Conservation (phyloP, 75 land plant species). For the Selaginella moellendorffii region DNA sequence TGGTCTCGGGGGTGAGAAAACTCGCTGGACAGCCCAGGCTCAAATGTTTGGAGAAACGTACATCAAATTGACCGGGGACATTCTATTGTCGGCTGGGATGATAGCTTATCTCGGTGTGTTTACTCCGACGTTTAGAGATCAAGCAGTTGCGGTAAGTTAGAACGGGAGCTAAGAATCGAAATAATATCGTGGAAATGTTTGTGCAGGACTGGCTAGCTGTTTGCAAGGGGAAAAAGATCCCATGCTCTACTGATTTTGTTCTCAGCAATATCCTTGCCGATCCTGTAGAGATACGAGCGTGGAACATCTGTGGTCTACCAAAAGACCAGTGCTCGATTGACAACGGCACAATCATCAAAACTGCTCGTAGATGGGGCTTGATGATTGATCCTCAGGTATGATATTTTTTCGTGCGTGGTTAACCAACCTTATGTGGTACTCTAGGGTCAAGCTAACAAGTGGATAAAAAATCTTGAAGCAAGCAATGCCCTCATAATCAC, state of each 20-base stretch:
- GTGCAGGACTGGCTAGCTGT: conserved; percentile 20
- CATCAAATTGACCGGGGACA: conserved; percentile 19
- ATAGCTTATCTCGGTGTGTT: conserved; percentile 19
- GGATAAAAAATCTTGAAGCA: conserved; percentile 23
- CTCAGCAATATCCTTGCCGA: conserved; percentile 18
- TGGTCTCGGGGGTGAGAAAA: conserved; percentile 23
- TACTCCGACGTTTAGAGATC: conserved; percentile 19
- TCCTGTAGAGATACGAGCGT: conserved; percentile 23
- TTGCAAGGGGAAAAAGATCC: conserved; percentile 16
- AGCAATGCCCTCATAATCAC: conserved; percentile 13
- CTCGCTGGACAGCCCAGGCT: conserved; percentile 20
- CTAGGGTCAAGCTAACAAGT: conserved; percentile 26
- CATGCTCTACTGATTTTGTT: conserved; percentile 15
- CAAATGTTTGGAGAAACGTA: conserved; percentile 14
- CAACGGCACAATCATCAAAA: conserved; percentile 20
- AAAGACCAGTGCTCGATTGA: conserved; percentile 20
- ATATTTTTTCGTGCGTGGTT: not conserved
- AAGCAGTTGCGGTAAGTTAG: conserved; percentile 9
- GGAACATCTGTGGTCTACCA: conserved; percentile 24
- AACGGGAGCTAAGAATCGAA: not conserved
- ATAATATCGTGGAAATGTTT: not conserved
- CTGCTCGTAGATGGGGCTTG: conserved; percentile 17
- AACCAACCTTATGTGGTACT: not conserved
- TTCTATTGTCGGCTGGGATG: conserved; percentile 17
- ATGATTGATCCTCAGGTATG: conserved; percentile 29